phyloP scores from a whole-genome alignment of 164 flowering plant genomes.

The Chimonanthus salicifolius region DNA sequence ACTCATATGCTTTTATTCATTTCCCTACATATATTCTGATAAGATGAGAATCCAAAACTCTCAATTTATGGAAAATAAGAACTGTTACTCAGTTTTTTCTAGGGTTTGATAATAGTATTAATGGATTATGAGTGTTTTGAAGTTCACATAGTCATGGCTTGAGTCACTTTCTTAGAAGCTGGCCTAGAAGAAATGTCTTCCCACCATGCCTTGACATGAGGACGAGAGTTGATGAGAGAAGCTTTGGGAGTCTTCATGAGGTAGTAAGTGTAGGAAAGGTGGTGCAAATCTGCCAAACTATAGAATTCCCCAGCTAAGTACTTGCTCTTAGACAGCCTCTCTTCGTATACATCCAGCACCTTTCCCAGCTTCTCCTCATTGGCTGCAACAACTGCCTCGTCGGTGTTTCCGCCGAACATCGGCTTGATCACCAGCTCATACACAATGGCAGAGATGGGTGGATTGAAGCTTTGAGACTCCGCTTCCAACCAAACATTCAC shows the following conservation, averaged over 20 bases:
- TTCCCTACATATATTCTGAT: no score
- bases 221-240: slow-evolving; percentile 24
- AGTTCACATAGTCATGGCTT: background rate
- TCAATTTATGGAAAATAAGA: no score
- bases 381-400: background rate
- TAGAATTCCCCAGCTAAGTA: slow-evolving; percentile 15
- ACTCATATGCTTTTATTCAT: no score
- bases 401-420: slow-evolving; percentile 3
- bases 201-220: slow-evolving; percentile 63
- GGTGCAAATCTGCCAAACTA: slow-evolving; percentile 7
- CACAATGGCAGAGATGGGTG: slow-evolving; percentile 7
- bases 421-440: slow-evolving; percentile 1
- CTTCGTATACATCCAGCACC: slow-evolving; percentile 14
- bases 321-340: slow-evolving; percentile 11
- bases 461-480: slow-evolving; percentile 7
- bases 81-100: no score
- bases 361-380: slow-evolving; percentile 11
- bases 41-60: no score
- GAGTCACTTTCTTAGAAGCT: slow-evolving; percentile 27
- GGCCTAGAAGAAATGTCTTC: slow-evolving; percentile 47
- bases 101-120: no score
- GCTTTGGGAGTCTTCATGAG: slow-evolving; percentile 42
- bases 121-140: no score
- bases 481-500: slow-evolving; percentile 12
- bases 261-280: slow-evolving; percentile 1